A percentile compares a stretch with the other conserved stretches of the same genome.
Evolutionary conservation across 1,284 basidiomycete species (phyloP).

Genomic region (Apiotrichum akiyoshidainum): DNA sequence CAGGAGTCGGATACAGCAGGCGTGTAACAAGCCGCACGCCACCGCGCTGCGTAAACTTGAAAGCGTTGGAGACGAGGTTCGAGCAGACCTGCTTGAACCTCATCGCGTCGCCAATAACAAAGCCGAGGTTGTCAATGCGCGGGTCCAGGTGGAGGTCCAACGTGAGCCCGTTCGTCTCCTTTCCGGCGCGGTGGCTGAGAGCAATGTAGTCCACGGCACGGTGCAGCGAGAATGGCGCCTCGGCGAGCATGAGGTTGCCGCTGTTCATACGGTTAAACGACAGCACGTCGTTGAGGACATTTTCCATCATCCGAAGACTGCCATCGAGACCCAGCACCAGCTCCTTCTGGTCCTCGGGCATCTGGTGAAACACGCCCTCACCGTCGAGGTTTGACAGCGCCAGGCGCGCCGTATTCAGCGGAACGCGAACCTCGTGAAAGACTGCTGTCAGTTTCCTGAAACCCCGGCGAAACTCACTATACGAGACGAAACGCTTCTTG

Average conservation of each 20-base stretch:
- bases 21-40: no score
- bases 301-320: slow-evolving; percentile 71
- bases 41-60: slow-evolving; percentile 55
- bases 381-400: slow-evolving; percentile 88
- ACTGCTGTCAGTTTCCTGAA: slow-evolving; percentile 5
- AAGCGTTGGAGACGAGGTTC: slow-evolving; percentile 52
- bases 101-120: slow-evolving; percentile 58
- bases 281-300: slow-evolving; percentile 72
- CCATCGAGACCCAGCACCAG: slow-evolving; percentile 61
- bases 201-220: slow-evolving; percentile 75
- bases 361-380: slow-evolving; percentile 48
- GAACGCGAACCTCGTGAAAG: slow-evolving; percentile 71
- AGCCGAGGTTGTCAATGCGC: slow-evolving; percentile 64
- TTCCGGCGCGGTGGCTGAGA: slow-evolving; percentile 69
- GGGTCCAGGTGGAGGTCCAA: slow-evolving; percentile 73
- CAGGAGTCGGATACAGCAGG: no score
- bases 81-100: slow-evolving; percentile 70
- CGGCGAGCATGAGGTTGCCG: slow-evolving; percentile 42
- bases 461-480: not conserved
- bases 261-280: slow-evolving; percentile 53
- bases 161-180: slow-evolving; percentile 67
- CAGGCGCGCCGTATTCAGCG: slow-evolving; percentile 81
- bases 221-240: slow-evolving; percentile 75
- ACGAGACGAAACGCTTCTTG: not conserved
- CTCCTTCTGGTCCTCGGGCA: slow-evolving; percentile 39